These are phyloP conservation scores for Boletus edulis DNA, from an alignment of 768 basidiomycete genomes.

Conservation along the genomic window DNA sequence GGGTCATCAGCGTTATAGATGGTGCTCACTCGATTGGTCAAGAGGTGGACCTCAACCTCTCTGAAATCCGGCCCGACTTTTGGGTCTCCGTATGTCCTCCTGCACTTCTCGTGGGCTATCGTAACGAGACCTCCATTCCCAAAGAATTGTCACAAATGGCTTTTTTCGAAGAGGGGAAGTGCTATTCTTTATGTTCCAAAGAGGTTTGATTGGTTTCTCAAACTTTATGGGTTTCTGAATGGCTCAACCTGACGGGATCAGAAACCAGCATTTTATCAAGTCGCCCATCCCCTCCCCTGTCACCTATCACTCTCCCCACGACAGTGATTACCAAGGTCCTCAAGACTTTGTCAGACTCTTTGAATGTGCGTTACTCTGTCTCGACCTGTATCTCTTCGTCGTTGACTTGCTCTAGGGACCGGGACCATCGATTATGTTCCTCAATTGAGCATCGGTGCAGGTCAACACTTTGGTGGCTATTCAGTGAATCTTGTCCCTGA, in stretches of 20 bases:
- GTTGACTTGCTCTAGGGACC: constrained; percentile 45
- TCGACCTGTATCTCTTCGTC: not conserved
- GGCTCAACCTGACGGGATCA: constrained; percentile 20
- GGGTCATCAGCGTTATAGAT: constrained; percentile 69
- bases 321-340: constrained; percentile 29
- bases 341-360: constrained; percentile 50
- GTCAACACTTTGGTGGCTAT: constrained; percentile 28
- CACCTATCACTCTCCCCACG: constrained; percentile 47
- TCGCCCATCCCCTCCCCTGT: constrained; percentile 57
- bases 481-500: constrained; percentile 1
- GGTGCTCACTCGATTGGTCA: constrained; percentile 81
- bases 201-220: constrained; percentile 34
- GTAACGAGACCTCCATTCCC: not conserved
- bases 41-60: constrained; percentile 58
- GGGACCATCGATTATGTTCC: constrained; percentile 59
- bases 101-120: not conserved
- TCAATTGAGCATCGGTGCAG: constrained; percentile 51
- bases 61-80: constrained; percentile 62
- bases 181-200: constrained; percentile 75
- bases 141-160: constrained; percentile 87
- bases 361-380: constrained; percentile 31
- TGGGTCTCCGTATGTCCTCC: constrained; percentile 61
- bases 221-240: not conserved
- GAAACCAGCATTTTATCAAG: constrained; percentile 63
- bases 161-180: constrained; percentile 64